Evolutionary conservation across 2,329 filamentous ascomycete genomes (phyloP).

Genomic region (Metarhizium rileyi): DNA sequence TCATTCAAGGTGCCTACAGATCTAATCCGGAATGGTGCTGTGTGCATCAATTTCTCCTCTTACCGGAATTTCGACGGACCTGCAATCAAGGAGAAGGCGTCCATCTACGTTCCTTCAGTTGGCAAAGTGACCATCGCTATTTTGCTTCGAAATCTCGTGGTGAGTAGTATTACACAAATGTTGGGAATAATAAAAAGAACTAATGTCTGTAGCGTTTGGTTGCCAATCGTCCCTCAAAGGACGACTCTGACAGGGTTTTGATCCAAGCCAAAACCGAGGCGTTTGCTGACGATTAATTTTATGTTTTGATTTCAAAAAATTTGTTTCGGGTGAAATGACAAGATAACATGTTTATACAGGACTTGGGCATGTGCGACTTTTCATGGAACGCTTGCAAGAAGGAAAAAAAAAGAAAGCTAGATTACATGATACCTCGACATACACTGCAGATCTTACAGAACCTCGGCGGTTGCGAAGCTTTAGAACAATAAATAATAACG

Average conservation of each 20-base stretch:
- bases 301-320: neutral
- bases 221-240: constrained; percentile 36
- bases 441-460: neutral
- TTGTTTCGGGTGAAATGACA: neutral
- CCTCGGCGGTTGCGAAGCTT: neutral
- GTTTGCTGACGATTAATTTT: constrained; percentile 26
- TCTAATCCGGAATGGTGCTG: constrained; percentile 76
- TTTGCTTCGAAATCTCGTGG: constrained; percentile 77
- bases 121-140: constrained; percentile 97
- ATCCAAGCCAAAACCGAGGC: constrained; percentile 32
- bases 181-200: constrained; percentile 5
- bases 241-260: constrained; percentile 23
- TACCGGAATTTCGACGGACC: constrained; percentile 83
- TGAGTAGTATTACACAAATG: constrained; percentile 34
- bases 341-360: neutral
- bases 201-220: constrained; percentile 36
- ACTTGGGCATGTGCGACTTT: no score
- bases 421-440: constrained; percentile 2
- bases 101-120: constrained; percentile 93
- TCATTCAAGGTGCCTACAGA: constrained; percentile 82
- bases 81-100: constrained; percentile 87
- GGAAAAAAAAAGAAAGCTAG: neutral
- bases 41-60: constrained; percentile 98
- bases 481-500: neutral
- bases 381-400: neutral